These are phyloP conservation scores for Candida succiphila DNA, from an alignment of 805 yeast genomes.

Conservation along the genomic window DNA sequence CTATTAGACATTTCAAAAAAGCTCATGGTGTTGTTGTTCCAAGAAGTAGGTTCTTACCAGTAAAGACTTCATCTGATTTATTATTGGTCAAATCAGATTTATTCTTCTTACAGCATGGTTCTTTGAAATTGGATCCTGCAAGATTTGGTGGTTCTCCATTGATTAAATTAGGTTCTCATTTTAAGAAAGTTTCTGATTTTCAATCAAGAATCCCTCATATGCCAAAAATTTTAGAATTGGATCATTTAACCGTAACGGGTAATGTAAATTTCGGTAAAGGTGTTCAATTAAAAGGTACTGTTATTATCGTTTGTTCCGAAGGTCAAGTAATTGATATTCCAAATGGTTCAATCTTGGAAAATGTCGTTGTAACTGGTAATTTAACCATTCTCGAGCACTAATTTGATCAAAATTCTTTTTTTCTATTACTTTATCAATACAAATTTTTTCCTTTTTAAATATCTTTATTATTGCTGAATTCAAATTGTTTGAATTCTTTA, in stretches of 20 bases:
- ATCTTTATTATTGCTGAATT: conserved; percentile 8
- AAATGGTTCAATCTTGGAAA: conserved; percentile 88
- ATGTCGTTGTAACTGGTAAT: conserved; percentile 95
- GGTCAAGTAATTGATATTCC: conserved; percentile 97
- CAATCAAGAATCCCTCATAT: conserved; percentile 86
- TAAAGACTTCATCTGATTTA: conserved; percentile 93
- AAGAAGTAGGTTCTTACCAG: conserved; percentile 95
- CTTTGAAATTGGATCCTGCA: conserved; percentile 70
- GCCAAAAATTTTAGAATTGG: conserved; percentile 93
- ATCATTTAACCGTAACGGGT: conserved; percentile 96
- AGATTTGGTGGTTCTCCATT: conserved; percentile 91
- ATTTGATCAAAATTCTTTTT: conserved; percentile 1
- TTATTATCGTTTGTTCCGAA: conserved; percentile 93
- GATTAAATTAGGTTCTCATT: conserved; percentile 92
- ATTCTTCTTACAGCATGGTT: conserved; percentile 85
- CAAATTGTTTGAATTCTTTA: conserved; percentile 53
- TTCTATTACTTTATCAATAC: background rate
- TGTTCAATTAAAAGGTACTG: conserved; percentile 92
- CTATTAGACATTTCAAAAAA: conserved; percentile 87
- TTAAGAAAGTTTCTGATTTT: conserved; percentile 90
- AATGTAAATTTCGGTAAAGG: conserved; percentile 85
- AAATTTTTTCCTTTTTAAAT: background rate
- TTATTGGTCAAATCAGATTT: conserved; percentile 91
- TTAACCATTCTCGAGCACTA: conserved; percentile 89
- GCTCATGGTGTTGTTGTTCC: conserved; percentile 99